Base-by-base conservation (phyloP, 305 asterid genomes). In the Striga hermonthica region DNA sequence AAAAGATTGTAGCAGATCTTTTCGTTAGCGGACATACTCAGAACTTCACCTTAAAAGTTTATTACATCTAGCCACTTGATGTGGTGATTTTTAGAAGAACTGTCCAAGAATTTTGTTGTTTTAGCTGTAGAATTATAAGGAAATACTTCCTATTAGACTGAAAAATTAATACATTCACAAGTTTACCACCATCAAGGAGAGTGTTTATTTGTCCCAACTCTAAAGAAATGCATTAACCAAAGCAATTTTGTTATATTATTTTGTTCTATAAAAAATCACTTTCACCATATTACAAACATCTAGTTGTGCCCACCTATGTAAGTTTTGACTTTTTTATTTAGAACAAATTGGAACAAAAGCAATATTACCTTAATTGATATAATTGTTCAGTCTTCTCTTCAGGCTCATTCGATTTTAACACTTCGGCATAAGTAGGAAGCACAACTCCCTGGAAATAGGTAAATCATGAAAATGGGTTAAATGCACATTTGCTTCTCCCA, bases 341-440 rank as follows among this genome's bases (percentile, higher is more conserved):
- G 31, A 22, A 22, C 31, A 22, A 37, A 41, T 49, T 34, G 14
- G 12, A 22, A 13, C 54, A 68, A 67, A 63, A 41, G 38, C 52
- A 39, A 54, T 10, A 64, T 16, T 64, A 83, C 95, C 86, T 84
- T 68, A 74, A 66, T 49, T 57, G 72, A 69, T 58, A 63, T 50
- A 6, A 64, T 53, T 74, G 64, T 50, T 67, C 67, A 49, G 50
- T 65, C 62, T 74, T 79, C 72, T 43, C 64, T 41, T 71, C 68
- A 39, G 68, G 66, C 68, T 70, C 69, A 5, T 75, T 73, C 60
- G 76, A n/a, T 44, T 66, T 73, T 7, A 67, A 64, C 12, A 34
- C 67, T 58, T 67, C 83, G 14, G 62, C 70, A 76, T 82, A 70
- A 65, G 89, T 80, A 63, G 85, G 84, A 69, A 79, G 76, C 36